A percentile compares a stretch with the other conserved stretches of the same genome.
Conservation (phyloP, 2,329 filamentous ascomycete species). For the Cephalotrichum gorgonifer region DNA sequence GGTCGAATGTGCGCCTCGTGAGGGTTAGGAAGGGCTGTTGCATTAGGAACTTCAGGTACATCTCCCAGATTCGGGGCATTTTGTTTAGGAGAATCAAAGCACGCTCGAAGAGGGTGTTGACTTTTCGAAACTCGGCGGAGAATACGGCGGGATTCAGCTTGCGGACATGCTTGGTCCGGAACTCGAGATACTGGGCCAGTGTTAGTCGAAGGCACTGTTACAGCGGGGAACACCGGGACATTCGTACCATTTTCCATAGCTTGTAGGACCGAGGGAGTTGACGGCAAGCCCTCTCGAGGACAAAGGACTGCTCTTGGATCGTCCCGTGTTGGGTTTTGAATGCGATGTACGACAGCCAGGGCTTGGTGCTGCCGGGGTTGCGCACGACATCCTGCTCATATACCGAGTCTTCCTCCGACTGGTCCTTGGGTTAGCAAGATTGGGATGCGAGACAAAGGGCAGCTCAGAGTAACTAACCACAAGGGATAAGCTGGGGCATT, state of each 20-base stretch:
- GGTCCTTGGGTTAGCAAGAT: not conserved
- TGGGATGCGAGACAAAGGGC: no score
- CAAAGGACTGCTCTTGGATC: conserved; percentile 71
- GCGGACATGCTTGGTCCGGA: conserved; percentile 71
- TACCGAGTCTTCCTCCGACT: conserved; percentile 80
- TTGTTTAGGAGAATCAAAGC: conserved; percentile 92
- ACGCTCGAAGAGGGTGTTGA: conserved; percentile 89
- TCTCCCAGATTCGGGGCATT: conserved; percentile 97
- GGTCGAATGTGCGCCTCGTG: conserved; percentile 82
- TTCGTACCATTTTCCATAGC: conserved; percentile 80
- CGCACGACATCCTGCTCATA: conserved; percentile 95
- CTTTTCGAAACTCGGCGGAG: conserved; percentile 76
- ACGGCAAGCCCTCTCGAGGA: conserved; percentile 83
- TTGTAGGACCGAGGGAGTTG: conserved; percentile 94
- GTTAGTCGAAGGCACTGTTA: conserved; percentile 7
- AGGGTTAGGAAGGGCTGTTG: conserved; percentile 85
- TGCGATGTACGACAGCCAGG: conserved; percentile 89
- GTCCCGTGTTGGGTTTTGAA: conserved; percentile 84
- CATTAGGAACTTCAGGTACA: conserved; percentile 86
- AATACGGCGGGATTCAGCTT: conserved; percentile 76
- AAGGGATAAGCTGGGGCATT: not conserved
- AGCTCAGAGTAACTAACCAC: not conserved
- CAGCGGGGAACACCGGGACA: not conserved
- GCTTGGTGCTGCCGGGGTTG: conserved; percentile 75
- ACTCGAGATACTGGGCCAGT: conserved; percentile 62